Percentiles rank a stretch among this genome's conserved stretches.
phyloP scores from a whole-genome alignment of 2,329 filamentous ascomycete genomes.

The Penicillium polonicum region DNA sequence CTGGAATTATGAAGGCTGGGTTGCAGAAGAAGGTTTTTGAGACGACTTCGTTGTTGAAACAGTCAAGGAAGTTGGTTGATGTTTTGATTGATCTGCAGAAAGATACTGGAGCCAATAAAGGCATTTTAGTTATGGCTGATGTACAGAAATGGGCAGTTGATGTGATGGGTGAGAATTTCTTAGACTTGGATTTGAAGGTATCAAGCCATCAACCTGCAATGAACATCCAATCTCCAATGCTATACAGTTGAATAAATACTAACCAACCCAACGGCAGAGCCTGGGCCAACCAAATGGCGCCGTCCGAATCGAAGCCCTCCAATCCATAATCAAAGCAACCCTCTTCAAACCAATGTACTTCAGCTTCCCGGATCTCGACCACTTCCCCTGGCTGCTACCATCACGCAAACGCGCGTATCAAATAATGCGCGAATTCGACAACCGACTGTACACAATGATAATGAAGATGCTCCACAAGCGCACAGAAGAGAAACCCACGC shows the following conservation, averaged over 20 bases:
- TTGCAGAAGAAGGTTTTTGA: slow-evolving; percentile 34
- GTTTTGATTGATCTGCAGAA: slow-evolving; percentile 25
- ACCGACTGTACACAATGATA: slow-evolving; percentile 18
- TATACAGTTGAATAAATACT: neutral
- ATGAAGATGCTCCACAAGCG: neutral
- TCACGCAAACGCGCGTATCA: slow-evolving; percentile 23
- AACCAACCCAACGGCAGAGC: slow-evolving; percentile 9
- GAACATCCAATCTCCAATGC: neutral
- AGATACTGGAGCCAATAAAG: neutral
- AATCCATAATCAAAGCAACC: slow-evolving; percentile 28
- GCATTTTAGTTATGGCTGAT: slow-evolving; percentile 23
- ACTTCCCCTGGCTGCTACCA: slow-evolving; percentile 21
- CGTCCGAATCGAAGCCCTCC: slow-evolving; percentile 25
- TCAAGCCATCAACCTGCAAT: neutral
- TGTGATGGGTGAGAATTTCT: slow-evolving; percentile 28
- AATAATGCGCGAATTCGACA: slow-evolving; percentile 29
- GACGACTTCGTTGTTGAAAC: slow-evolving; percentile 20
- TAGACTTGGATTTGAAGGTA: slow-evolving; percentile 30
- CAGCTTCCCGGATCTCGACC: slow-evolving; percentile 28
- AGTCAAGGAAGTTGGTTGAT: slow-evolving; percentile 27
- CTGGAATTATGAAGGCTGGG: slow-evolving; percentile 38
- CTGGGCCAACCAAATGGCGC: slow-evolving; percentile 21
- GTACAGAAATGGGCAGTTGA: slow-evolving; percentile 31
- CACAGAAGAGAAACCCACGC: neutral
- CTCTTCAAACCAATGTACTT: slow-evolving; percentile 30